Percentiles rank a stretch among this genome's conserved stretches.
phyloP scores from a whole-genome alignment of 1,284 basidiomycete species.

The Boletus calvinii region DNA sequence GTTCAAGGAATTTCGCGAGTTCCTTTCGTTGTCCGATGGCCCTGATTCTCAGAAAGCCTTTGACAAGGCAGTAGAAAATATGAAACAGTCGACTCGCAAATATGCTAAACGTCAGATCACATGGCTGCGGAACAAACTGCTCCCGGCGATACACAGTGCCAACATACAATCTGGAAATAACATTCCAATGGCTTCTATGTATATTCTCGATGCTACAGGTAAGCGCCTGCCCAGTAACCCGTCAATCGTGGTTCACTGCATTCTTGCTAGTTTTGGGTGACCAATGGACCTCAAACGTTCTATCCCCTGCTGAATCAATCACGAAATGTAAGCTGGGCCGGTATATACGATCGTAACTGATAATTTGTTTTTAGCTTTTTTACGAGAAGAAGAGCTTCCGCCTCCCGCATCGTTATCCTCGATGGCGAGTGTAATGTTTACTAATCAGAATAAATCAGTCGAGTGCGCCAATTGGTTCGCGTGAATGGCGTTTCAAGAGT shows the following conservation, averaged over 20 bases:
- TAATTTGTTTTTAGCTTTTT: slow-evolving; percentile 52
- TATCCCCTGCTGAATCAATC: slow-evolving; percentile 49
- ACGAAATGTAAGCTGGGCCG: slow-evolving; percentile 42
- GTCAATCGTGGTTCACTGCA: not conserved
- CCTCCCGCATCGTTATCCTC: slow-evolving; percentile 60
- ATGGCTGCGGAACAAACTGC: slow-evolving; percentile 91
- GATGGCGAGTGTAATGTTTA: slow-evolving; percentile 52
- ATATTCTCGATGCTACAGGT: slow-evolving; percentile 81
- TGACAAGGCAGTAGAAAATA: slow-evolving; percentile 64
- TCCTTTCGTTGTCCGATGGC: slow-evolving; percentile 46
- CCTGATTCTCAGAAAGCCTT: slow-evolving; percentile 50
- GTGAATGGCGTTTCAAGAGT: slow-evolving; percentile 8
- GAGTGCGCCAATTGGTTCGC: slow-evolving; percentile 41
- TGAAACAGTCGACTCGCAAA: slow-evolving; percentile 86
- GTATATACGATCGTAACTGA: slow-evolving; percentile 1
- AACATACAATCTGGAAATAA: slow-evolving; percentile 37
- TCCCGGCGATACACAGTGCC: slow-evolving; percentile 69
- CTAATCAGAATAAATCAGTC: slow-evolving; percentile 42
- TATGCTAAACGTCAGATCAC: slow-evolving; percentile 91
- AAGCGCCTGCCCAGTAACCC: slow-evolving; percentile 2
- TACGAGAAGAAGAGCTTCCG: slow-evolving; percentile 51
- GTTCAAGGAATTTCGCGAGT: slow-evolving; percentile 85
- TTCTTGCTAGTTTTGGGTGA: slow-evolving; percentile 50
- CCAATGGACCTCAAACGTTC: slow-evolving; percentile 58
- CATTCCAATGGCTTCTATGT: slow-evolving; percentile 39